These are phyloP conservation scores for Apophysomyces variabilis DNA, from an alignment of 371 early-diverging fungal species.

Conservation along the genomic window DNA sequence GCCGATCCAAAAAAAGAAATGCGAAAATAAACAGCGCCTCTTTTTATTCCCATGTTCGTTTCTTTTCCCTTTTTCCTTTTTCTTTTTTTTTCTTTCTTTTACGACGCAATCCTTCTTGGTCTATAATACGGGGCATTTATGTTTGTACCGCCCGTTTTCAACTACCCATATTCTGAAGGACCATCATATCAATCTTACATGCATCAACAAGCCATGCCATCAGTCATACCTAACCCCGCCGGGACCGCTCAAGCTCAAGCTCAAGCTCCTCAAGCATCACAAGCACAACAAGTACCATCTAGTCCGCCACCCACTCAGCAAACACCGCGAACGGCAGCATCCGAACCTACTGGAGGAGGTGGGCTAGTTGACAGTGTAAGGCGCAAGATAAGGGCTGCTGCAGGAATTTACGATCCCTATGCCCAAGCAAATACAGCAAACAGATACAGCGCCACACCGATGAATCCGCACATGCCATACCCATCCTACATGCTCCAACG, in stretches of 20 bases:
- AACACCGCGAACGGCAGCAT: background rate
- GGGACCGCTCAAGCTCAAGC: background rate
- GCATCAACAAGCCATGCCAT: background rate
- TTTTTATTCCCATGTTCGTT: slow-evolving; percentile 7
- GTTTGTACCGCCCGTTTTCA: slow-evolving; percentile 4
- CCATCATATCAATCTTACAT: background rate
- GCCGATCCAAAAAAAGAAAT: no score
- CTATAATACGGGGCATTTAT: background rate
- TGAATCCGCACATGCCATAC: background rate
- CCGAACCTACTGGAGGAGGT: background rate
- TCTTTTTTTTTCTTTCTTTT: slow-evolving; percentile 9
- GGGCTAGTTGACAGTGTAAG: background rate
- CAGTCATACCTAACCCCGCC: background rate
- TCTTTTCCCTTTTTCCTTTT: slow-evolving; percentile 8
- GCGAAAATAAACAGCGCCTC: background rate
- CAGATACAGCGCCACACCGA: background rate
- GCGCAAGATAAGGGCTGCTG: background rate
- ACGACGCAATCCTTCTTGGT: background rate
- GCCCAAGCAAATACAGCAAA: background rate
- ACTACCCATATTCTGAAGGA: background rate
- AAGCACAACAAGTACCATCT: slow-evolving; percentile 7
- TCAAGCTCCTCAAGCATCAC: background rate
- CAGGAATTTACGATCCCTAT: slow-evolving; percentile 6
- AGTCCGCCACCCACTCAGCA: background rate
- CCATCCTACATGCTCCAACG: background rate